These are phyloP conservation scores for Peniophora sp. DNA, from an alignment of 1,284 basidiomycete species.

Conservation along the genomic window DNA sequence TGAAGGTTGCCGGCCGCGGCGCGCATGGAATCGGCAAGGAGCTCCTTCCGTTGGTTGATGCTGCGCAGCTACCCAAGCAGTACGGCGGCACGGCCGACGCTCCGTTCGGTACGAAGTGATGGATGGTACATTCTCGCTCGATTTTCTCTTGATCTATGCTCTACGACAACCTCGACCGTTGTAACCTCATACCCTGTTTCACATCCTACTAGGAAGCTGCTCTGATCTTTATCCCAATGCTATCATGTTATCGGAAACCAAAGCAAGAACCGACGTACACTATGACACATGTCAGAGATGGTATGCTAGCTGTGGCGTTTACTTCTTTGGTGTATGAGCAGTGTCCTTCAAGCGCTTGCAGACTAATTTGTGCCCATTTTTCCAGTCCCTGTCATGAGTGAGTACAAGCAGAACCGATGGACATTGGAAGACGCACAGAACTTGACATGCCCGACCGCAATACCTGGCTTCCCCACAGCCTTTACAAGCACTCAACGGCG, in stretches of 20 bases:
- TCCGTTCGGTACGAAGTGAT: background rate
- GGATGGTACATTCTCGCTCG: background rate
- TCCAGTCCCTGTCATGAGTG: too few species aligned
- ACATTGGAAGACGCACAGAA: too few species aligned
- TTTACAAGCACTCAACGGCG: too few species aligned
- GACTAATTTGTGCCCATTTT: too few species aligned
- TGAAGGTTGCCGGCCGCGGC: constrained; percentile 67
- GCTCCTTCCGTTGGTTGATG: constrained; percentile 45
- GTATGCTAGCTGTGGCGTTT: too few species aligned
- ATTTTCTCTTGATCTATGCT: background rate
- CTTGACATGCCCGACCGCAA: too few species aligned
- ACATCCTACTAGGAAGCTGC: background rate
- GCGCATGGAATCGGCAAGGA: constrained; percentile 47
- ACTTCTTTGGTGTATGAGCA: too few species aligned
- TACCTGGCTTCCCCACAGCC: too few species aligned
- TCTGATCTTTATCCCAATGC: background rate
- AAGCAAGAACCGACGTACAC: too few species aligned
- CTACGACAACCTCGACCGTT: background rate
- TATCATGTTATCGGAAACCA: background rate
- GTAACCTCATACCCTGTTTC: background rate
- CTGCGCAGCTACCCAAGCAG: constrained; percentile 48
- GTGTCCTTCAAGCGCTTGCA: too few species aligned
- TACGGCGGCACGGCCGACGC: constrained; percentile 52
- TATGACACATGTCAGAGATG: too few species aligned
- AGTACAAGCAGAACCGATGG: too few species aligned